Evolutionary conservation across 2,329 filamentous ascomycete genomes (phyloP).

Genomic region (Cladophialophora chaetospira): DNA sequence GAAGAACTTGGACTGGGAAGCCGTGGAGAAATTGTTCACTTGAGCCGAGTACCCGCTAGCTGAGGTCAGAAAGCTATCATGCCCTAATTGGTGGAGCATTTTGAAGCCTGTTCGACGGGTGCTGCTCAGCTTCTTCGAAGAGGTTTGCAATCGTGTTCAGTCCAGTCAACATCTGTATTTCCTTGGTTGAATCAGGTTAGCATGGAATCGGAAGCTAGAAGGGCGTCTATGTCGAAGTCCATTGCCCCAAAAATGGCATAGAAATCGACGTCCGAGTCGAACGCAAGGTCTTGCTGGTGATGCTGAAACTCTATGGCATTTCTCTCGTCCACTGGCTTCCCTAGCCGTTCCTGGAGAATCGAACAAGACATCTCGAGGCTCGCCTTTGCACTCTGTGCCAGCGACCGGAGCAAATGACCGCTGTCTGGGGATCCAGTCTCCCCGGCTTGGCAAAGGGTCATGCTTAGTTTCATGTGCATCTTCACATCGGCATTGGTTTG

Average conservation of each 20-base stretch:
- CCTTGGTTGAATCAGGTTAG: not conserved
- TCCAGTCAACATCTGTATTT: too few species aligned
- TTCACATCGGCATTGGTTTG: conserved; percentile 42
- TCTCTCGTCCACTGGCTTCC: too few species aligned
- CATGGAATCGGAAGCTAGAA: too few species aligned
- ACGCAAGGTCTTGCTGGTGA: not conserved
- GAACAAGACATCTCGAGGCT: conserved; percentile 17
- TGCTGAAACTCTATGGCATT: too few species aligned
- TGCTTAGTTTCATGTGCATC: conserved; percentile 35
- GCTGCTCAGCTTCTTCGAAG: not conserved
- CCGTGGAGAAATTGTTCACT: not conserved
- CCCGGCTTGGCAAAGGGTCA: conserved; percentile 27
- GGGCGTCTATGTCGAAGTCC: not conserved
- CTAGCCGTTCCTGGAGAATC: conserved; percentile 7
- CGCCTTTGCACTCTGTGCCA: conserved; percentile 16
- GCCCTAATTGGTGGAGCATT: not conserved
- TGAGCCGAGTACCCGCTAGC: too few species aligned
- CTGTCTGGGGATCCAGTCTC: not conserved
- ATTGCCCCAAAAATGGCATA: not conserved
- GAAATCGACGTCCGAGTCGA: not conserved
- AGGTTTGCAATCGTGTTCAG: not conserved
- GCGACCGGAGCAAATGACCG: not conserved
- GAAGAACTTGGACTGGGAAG: not conserved
- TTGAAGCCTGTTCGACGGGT: not conserved
- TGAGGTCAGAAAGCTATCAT: not conserved